phyloP scores from a whole-genome alignment of 371 early-diverging fungal genomes.

The Mucor saturninus region DNA sequence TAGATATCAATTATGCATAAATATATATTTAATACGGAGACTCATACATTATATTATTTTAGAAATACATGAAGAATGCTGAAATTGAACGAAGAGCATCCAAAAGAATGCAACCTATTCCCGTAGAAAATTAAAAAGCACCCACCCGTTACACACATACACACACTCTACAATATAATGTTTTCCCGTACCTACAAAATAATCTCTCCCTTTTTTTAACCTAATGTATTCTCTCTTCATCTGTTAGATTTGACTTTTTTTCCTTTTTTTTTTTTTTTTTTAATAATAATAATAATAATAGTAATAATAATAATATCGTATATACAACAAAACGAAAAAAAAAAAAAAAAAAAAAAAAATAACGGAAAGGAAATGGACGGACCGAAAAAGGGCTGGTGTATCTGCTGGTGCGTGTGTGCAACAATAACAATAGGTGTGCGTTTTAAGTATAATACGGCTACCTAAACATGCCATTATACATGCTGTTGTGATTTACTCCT shows the following conservation, averaged over 20 bases:
- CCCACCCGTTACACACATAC: not conserved
- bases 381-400: conserved; percentile 1
- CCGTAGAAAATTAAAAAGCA: conserved; percentile 13
- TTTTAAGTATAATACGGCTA: not conserved
- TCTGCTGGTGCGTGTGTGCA: not conserved
- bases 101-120: conserved; percentile 16
- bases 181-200: conserved; percentile 3
- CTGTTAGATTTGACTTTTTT: not conserved
- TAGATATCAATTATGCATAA: conserved; percentile 11
- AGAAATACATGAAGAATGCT: conserved; percentile 36
- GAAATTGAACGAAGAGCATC: conserved; percentile 36
- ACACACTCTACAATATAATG: not conserved
- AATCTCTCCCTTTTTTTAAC: not conserved
- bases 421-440: not conserved
- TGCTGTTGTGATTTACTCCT: conserved; percentile 1
- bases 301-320: too few relatives aligned
- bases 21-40: not conserved
- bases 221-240: conserved; percentile 4
- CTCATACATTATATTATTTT: not conserved
- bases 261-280: not conserved
- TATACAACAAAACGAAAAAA: not conserved
- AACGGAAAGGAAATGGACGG: conserved; percentile 1
- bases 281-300: too few relatives aligned
- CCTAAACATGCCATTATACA: conserved; percentile 8
- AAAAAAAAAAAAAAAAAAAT: not conserved